A percentile compares a stretch with the other conserved stretches of the same genome.
Conservation (phyloP, 2,329 filamentous ascomycete species). For the Pyricularia pennisetigena region DNA sequence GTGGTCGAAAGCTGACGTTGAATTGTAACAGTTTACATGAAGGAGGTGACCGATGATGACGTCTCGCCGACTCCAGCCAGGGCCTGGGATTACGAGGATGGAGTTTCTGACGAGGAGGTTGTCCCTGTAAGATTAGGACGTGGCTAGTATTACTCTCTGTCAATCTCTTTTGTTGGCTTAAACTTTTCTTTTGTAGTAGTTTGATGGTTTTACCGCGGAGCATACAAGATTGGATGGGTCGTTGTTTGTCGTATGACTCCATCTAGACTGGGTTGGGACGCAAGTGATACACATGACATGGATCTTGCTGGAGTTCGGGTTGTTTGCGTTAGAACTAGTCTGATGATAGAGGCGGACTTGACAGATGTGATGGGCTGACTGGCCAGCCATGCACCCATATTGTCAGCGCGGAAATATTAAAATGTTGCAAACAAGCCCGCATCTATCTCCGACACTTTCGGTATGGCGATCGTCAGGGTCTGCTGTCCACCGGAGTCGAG, state of each 20-base stretch:
- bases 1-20: background rate
- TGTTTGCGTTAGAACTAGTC: background rate
- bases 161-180: background rate
- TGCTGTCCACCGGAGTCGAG: too few relatives aligned
- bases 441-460: background rate
- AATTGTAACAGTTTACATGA: conserved; percentile 2
- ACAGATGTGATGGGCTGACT: background rate
- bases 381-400: background rate
- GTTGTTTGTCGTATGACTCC: background rate
- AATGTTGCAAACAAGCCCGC: background rate
- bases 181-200: background rate
- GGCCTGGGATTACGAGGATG: background rate
- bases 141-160: background rate
- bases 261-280: background rate
- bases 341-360: background rate
- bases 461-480: background rate
- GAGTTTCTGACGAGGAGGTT: conserved; percentile 14
- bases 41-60: background rate
- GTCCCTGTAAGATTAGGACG: conserved; percentile 5
- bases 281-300: background rate
- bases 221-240: background rate
- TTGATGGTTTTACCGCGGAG: background rate
- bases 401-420: background rate
- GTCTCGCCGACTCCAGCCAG: background rate
- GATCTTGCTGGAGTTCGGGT: background rate